Evolutionary conservation across 1,284 basidiomycete species (phyloP).

Genomic region (Moesziomyces aphidis): DNA sequence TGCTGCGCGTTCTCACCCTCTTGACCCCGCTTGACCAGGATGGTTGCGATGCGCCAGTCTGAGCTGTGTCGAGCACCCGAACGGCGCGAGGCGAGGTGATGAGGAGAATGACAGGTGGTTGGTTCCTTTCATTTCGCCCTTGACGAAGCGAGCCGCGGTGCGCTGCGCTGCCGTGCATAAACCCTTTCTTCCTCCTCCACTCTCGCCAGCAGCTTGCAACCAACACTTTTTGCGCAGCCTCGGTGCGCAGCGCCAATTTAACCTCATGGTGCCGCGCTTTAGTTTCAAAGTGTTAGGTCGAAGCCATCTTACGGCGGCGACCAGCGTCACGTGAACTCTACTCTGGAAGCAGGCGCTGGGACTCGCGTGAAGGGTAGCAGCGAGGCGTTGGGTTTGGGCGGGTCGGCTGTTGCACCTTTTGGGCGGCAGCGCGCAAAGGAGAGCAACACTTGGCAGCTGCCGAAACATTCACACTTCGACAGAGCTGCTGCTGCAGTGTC

Average conservation of each 20-base stretch:
- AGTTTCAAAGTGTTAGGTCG: not conserved
- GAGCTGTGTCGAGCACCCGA: too few species aligned
- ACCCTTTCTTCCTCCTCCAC: not conserved
- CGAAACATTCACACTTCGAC: not conserved
- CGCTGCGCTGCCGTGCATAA: too few species aligned
- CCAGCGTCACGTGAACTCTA: not conserved
- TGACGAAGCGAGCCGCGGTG: not conserved
- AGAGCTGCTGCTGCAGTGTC: not conserved
- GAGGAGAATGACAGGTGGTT: constrained; percentile 8
- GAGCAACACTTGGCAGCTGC: not conserved
- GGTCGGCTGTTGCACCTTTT: not conserved
- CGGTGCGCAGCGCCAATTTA: too few species aligned
- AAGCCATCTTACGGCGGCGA: not conserved
- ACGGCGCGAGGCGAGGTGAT: constrained; percentile 1
- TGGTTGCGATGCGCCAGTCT: too few species aligned
- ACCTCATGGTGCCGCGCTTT: too few species aligned
- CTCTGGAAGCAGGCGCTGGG: too few species aligned
- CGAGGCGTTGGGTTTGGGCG: not conserved
- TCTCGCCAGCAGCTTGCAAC: not conserved
- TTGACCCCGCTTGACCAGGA: too few species aligned
- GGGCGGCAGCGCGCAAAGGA: not conserved
- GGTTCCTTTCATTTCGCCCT: not conserved
- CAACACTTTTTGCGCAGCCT: not conserved
- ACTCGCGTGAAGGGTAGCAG: not conserved
- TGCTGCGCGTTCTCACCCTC: too few species aligned